phyloP scores from a whole-genome alignment of 345 rosid species.

The Angophora floribunda region DNA sequence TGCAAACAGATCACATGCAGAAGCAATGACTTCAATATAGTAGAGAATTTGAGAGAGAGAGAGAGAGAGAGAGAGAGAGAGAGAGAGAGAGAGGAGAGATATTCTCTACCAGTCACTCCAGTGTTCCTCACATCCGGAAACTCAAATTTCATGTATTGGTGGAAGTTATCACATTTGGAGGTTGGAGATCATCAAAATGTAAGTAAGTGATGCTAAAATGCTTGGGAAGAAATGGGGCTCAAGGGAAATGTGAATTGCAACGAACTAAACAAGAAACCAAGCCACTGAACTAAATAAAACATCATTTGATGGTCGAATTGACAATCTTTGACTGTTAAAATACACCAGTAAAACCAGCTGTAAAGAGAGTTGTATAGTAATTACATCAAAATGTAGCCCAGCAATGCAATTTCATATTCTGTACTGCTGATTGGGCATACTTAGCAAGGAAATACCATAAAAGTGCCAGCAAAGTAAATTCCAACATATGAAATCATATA shows the following conservation, averaged over 20 bases:
- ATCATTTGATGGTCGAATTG: neutral
- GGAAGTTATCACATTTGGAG: neutral
- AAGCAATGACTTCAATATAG: neutral
- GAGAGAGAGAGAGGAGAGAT: neutral
- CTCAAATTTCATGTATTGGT: neutral
- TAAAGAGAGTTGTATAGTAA: neutral
- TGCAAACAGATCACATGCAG: constrained; percentile 8
- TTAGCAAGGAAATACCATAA: neutral
- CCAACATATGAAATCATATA: neutral
- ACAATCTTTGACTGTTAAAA: neutral
- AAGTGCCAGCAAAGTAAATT: neutral
- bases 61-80: neutral
- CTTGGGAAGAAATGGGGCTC: neutral
- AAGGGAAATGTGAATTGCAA: neutral
- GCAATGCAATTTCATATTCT: neutral
- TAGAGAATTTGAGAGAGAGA: neutral
- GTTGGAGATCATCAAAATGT: neutral
- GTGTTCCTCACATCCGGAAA: neutral
- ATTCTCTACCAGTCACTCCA: neutral
- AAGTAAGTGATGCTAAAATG: neutral
- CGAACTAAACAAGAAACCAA: neutral
- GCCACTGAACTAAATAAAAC: neutral
- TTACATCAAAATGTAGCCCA: neutral
- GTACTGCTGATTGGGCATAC: neutral
- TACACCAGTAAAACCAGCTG: neutral